Percentiles rank a stretch among this genome's conserved stretches.
Conservation (phyloP, 352 stramenopile species). For the Phytophthora citricola region DNA sequence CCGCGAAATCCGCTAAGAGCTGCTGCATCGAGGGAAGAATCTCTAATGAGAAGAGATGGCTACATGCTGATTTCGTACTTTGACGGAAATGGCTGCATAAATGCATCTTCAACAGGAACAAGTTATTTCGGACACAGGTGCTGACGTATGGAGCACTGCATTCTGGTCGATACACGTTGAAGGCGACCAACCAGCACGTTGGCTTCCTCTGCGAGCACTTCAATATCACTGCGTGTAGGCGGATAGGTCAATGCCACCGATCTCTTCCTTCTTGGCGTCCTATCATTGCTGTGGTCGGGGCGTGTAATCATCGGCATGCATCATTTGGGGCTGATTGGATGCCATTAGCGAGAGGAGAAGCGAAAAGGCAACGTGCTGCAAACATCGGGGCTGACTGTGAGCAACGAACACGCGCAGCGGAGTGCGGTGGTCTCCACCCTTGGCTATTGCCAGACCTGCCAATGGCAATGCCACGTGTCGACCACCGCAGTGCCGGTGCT, state of each 20-base stretch:
- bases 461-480: slow-evolving; percentile 20
- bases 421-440: slow-evolving; percentile 3
- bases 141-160: too few species aligned
- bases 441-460: background rate
- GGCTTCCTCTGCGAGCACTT: background rate
- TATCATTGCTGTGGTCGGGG: slow-evolving; percentile 22
- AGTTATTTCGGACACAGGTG: background rate
- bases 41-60: slow-evolving; percentile 1
- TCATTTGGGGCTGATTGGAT: slow-evolving; percentile 31
- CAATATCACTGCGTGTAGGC: slow-evolving; percentile 7
- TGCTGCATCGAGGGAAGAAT: background rate
- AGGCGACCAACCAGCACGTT: background rate
- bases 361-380: slow-evolving; percentile 20
- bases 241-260: slow-evolving; percentile 15
- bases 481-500: slow-evolving; percentile 18
- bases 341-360: slow-evolving; percentile 11
- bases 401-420: background rate
- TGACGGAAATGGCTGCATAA: slow-evolving; percentile 18
- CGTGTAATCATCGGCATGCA: slow-evolving; percentile 25
- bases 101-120: slow-evolving; percentile 16
- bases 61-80: slow-evolving; percentile 14
- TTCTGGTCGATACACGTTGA: background rate
- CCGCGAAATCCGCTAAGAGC: slow-evolving; percentile 15
- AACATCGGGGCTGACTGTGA: background rate
- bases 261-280: slow-evolving; percentile 15